Conservation (phyloP, 306 rosid genomes). For the Chamaecrista fasciculata region DNA sequence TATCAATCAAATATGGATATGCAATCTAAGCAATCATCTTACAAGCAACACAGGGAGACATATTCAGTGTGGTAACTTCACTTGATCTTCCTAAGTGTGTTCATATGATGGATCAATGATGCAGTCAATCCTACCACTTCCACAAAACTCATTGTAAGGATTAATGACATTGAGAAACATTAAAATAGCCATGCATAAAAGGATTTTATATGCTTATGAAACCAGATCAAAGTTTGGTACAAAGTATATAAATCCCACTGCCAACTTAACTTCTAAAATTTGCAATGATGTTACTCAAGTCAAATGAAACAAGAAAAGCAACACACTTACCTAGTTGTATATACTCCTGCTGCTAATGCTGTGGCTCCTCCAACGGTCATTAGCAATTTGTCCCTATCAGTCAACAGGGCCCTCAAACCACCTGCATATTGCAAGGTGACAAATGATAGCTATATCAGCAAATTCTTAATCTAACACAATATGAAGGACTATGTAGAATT, state of each 20-base stretch:
- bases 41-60: constrained; percentile 5
- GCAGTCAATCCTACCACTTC: constrained; percentile 2
- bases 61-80: constrained; percentile 19
- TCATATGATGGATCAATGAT: constrained; percentile 39
- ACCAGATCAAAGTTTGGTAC: background rate
- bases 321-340: constrained; percentile 75
- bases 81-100: constrained; percentile 57
- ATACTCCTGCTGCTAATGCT: constrained; percentile 96
- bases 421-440: constrained; percentile 56
- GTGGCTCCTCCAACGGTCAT: constrained; percentile 99
- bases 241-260: constrained; percentile 7
- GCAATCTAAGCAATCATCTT: constrained; percentile 21
- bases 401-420: constrained; percentile 75
- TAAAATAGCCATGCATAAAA: constrained; percentile 8
- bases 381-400: constrained; percentile 83
- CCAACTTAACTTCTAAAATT: constrained; percentile 18
- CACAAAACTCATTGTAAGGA: background rate
- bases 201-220: constrained; percentile 2
- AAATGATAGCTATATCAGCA: constrained; percentile 25
- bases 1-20: background rate
- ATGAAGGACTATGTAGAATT: background rate
- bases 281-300: constrained; percentile 1
- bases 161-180: background rate
- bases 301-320: constrained; percentile 25
- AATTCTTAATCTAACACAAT: background rate